These are phyloP conservation scores for Chaetomium strumarium DNA, from an alignment of 2,329 filamentous ascomycete species.

Conservation along the genomic window DNA sequence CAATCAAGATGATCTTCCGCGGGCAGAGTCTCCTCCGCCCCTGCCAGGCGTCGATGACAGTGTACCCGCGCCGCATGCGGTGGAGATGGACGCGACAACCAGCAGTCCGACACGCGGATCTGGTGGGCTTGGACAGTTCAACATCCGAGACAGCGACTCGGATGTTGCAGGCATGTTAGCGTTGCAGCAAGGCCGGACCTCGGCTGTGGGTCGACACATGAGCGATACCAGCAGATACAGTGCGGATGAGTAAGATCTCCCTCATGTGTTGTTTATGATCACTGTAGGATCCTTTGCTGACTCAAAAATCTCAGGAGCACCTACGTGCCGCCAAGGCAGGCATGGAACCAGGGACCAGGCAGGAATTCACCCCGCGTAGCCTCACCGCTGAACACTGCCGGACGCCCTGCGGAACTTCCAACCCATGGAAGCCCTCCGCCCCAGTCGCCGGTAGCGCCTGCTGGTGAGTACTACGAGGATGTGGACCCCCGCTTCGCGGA, in stretches of 20 bases:
- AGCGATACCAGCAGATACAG: slow-evolving; percentile 70
- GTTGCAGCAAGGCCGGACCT: slow-evolving; percentile 52
- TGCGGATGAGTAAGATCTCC: slow-evolving; percentile 60
- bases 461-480: slow-evolving; percentile 77
- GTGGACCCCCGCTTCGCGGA: slow-evolving; percentile 81
- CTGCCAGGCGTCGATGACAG: slow-evolving; percentile 41
- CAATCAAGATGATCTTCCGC: slow-evolving; percentile 44
- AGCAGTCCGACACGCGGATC: slow-evolving; percentile 43
- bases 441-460: slow-evolving; percentile 21
- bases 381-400: slow-evolving; percentile 38
- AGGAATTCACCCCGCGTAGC: slow-evolving; percentile 40
- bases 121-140: slow-evolving; percentile 40
- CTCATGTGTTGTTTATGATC: slow-evolving; percentile 12
- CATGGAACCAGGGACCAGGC: slow-evolving; percentile 46
- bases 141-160: slow-evolving; percentile 57
- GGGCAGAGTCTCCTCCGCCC: slow-evolving; percentile 60
- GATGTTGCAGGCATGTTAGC: slow-evolving; percentile 71
- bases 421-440: slow-evolving; percentile 31
- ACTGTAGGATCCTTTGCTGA: slow-evolving; percentile 22
- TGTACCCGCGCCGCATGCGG: slow-evolving; percentile 53
- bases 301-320: slow-evolving; percentile 40
- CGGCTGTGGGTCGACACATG: slow-evolving; percentile 37
- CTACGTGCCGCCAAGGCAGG: slow-evolving; percentile 51
- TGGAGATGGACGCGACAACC: slow-evolving; percentile 76
- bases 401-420: slow-evolving; percentile 33